A percentile compares a stretch with the other conserved stretches of the same genome.
These are phyloP conservation scores for Herpetomonas samuelpessoai DNA, from an alignment of 208 protist species.

Conservation along the genomic window DNA sequence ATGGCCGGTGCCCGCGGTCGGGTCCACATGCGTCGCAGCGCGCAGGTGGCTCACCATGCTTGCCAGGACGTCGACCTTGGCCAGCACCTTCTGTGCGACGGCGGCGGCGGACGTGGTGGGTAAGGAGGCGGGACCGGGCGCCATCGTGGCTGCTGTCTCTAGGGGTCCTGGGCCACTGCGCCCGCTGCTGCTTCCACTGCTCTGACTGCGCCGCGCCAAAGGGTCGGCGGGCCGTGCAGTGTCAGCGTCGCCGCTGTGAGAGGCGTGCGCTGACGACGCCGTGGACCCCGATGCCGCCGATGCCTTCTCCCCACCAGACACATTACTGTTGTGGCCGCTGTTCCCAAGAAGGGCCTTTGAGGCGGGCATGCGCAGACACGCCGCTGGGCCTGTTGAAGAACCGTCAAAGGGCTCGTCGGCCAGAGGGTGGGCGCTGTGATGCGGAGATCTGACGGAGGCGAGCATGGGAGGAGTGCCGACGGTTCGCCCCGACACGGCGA, in stretches of 20 bases:
- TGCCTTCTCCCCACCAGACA: too few relatives aligned
- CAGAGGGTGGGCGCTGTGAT: not conserved
- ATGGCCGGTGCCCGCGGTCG: too few relatives aligned
- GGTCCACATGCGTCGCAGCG: too few relatives aligned
- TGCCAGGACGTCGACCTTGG: not conserved
- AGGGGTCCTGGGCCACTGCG: not conserved
- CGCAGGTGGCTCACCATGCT: not conserved
- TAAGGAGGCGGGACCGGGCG: not conserved
- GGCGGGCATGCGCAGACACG: too few relatives aligned
- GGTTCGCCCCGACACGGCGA: not conserved
- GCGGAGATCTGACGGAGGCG: not conserved
- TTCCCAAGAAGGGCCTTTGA: too few relatives aligned
- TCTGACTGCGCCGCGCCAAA: not conserved
- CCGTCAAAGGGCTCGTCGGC: not conserved
- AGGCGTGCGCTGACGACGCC: too few relatives aligned
- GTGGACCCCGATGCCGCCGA: too few relatives aligned
- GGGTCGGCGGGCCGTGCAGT: too few relatives aligned
- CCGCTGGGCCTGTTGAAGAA: too few relatives aligned
- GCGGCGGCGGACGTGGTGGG: not conserved
- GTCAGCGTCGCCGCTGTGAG: not conserved
- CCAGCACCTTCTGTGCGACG: not conserved
- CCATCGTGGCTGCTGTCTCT: not conserved
- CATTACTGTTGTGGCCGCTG: too few relatives aligned
- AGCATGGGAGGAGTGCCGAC: not conserved
- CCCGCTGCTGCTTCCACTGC: not conserved